These are phyloP conservation scores for Pleurotus eryngii DNA, from an alignment of 768 basidiomycete genomes.

Conservation along the genomic window DNA sequence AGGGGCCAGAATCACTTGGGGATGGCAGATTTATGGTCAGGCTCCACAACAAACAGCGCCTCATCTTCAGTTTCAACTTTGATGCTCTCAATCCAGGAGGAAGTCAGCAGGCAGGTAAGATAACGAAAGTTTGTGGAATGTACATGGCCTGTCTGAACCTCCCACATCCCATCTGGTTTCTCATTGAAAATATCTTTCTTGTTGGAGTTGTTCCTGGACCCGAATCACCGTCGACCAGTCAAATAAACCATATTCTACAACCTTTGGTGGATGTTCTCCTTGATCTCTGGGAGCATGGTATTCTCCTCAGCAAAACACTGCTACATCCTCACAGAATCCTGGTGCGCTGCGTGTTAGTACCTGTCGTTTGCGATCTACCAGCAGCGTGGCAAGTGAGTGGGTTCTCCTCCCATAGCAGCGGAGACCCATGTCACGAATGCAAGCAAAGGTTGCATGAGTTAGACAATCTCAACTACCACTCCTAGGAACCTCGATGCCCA, in stretches of 20 bases:
- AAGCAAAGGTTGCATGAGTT: not conserved
- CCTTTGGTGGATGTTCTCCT: constrained; percentile 25
- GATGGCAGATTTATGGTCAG: not conserved
- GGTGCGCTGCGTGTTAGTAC: not conserved
- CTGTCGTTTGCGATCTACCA: not conserved
- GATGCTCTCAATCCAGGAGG: not conserved
- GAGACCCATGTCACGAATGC: not conserved
- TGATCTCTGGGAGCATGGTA: constrained; percentile 20
- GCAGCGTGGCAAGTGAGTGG: not conserved
- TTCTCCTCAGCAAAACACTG: not conserved
- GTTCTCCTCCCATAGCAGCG: not conserved
- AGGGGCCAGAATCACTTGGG: not conserved
- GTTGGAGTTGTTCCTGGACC: constrained; percentile 34
- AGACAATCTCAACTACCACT: not conserved
- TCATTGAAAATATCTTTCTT: constrained; percentile 30
- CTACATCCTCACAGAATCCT: not conserved
- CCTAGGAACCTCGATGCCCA: not conserved
- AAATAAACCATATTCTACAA: constrained; percentile 21
- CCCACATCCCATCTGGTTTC: not conserved
- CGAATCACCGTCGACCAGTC: constrained; percentile 23
- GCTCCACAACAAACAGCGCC: not conserved
- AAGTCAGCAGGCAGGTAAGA: not conserved
- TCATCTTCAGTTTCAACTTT: not conserved
- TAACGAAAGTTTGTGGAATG: not conserved
- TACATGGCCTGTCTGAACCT: not conserved